Conservation (phyloP, 148 eudicot species). For the Rhododendron mucronatum region DNA sequence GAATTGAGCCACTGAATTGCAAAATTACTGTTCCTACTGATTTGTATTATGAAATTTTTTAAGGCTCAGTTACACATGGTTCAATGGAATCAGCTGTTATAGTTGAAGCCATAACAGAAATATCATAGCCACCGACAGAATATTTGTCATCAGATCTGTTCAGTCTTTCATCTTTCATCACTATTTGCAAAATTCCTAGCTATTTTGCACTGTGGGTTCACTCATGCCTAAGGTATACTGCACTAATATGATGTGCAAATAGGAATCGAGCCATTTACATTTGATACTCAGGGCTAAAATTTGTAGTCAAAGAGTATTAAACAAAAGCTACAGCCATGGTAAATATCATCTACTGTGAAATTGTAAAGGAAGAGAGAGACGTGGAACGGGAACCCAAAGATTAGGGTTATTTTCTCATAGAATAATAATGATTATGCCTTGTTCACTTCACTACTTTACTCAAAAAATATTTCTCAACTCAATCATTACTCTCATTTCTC, state of each 20-base stretch:
- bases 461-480: too few species aligned
- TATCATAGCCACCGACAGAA: background rate
- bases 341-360: conserved; percentile 14
- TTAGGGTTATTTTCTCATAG: too few species aligned
- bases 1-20: background rate
- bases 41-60: background rate
- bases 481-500: too few species aligned
- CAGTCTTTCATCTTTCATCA: background rate
- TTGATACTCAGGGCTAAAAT: background rate
- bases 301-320: background rate
- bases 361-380: too few species aligned
- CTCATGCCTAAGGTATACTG: background rate
- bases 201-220: background rate
- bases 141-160: background rate
- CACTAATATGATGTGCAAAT: background rate
- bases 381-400: too few species aligned
- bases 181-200: background rate
- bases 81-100: background rate
- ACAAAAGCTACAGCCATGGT: background rate
- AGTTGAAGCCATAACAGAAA: background rate
- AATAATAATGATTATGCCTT: too few species aligned
- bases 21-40: background rate
- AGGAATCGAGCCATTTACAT: conserved; percentile 1
- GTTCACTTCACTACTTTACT: too few species aligned
- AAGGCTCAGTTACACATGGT: background rate